Evolutionary conservation across 75 land plant species (phyloP).

Genomic region (Cryptomeria japonica): DNA sequence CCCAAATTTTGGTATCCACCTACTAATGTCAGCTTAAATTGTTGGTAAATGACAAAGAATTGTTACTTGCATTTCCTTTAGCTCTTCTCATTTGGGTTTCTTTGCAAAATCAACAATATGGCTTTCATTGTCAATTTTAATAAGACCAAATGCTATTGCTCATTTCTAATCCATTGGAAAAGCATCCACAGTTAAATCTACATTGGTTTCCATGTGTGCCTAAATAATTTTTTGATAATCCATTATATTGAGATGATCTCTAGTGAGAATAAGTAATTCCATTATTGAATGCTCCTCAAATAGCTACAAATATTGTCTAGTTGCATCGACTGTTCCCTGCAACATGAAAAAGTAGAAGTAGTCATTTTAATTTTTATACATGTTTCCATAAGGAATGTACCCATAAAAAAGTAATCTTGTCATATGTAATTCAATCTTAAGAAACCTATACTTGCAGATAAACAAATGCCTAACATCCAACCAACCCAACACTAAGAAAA

Average conservation of each 20-base stretch:
- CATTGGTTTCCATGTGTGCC: conserved; percentile 92
- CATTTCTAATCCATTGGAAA: conserved; percentile 97
- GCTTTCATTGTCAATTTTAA: conserved; percentile 97
- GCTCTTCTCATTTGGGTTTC: conserved; percentile 86
- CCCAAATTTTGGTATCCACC: not conserved
- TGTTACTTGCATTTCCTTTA: conserved; percentile 89
- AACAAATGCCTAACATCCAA: not conserved
- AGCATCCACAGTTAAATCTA: conserved; percentile 95
- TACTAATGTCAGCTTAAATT: not conserved
- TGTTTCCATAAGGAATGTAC: not conserved
- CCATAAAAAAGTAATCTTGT: not conserved
- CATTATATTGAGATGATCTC: too few species aligned
- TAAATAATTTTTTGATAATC: conserved; percentile 96
- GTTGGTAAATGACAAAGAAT: not conserved
- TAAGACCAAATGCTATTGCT: conserved; percentile 95
- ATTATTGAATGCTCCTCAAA: conserved; percentile 94
- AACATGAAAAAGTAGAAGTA: conserved; percentile 7
- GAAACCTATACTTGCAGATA: not conserved
- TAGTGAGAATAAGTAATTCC: too few species aligned
- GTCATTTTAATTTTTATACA: conserved; percentile 13
- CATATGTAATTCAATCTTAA: not conserved
- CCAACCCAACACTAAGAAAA: not conserved
- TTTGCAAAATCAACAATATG: conserved; percentile 94
- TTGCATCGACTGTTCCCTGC: conserved; percentile 98
- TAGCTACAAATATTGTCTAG: conserved; percentile 96